Percentiles rank a stretch among this genome's conserved stretches.
Evolutionary conservation across 352 stramenopile genomes (phyloP).

Genomic region (Achlya hypogyna): DNA sequence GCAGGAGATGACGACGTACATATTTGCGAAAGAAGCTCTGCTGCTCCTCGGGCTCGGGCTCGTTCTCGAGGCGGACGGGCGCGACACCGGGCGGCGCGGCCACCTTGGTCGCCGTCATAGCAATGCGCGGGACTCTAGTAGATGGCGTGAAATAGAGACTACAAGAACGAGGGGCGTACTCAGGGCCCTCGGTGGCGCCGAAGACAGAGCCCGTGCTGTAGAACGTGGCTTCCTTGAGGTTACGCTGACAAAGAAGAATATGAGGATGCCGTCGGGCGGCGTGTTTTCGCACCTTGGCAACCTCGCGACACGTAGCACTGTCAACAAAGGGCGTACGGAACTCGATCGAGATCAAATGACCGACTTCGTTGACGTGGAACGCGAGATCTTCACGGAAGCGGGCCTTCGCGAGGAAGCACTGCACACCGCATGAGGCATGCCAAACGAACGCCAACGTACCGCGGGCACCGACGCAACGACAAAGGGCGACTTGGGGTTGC

Average conservation of each 20-base stretch:
- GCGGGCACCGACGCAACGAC: conserved; percentile 69
- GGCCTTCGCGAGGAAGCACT: conserved; percentile 66
- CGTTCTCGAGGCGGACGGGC: conserved; percentile 56
- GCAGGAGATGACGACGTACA: conserved; percentile 32
- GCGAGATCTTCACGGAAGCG: conserved; percentile 70
- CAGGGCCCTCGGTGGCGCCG: conserved; percentile 48
- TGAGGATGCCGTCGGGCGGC: background rate
- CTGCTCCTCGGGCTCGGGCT: conserved; percentile 47
- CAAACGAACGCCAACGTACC: conserved; percentile 21
- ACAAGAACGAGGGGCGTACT: conserved; percentile 29
- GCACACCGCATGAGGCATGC: background rate
- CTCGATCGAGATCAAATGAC: conserved; percentile 72
- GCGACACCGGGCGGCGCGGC: conserved; percentile 60
- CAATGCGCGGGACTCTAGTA: conserved; percentile 2
- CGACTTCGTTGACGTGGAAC: conserved; percentile 70
- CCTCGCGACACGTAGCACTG: conserved; percentile 32
- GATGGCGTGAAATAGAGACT: background rate
- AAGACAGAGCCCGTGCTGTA: conserved; percentile 43
- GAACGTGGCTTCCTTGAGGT: conserved; percentile 53
- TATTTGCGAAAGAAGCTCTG: conserved; percentile 81
- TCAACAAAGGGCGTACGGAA: conserved; percentile 60
- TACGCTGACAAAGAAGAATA: conserved; percentile 24
- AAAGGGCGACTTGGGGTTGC: conserved; percentile 48
- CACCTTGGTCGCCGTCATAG: conserved; percentile 37
- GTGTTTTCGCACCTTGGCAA: conserved; percentile 33